phyloP scores from a whole-genome alignment of 495 filamentous ascomycete species.

The Tirmania nivea region DNA sequence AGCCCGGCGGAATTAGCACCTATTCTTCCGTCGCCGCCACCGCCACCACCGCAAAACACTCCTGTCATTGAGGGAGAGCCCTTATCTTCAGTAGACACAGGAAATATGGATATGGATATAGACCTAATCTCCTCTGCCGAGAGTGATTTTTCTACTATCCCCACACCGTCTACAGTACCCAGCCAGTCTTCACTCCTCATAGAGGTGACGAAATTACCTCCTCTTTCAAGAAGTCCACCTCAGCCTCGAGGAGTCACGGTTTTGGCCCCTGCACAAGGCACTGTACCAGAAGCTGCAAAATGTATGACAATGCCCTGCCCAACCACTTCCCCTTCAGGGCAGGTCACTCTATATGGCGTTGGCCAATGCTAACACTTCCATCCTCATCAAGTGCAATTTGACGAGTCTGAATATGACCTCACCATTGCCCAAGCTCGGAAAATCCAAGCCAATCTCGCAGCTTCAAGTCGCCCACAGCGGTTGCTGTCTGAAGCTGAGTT shows the following conservation, averaged over 20 bases:
- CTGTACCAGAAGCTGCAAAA: slow-evolving; percentile 1
- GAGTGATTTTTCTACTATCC: no score
- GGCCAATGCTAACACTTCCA: no score
- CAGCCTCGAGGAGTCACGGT: slow-evolving; percentile 1
- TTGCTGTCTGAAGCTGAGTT: slow-evolving; percentile 47
- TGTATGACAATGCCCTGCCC: slow-evolving; percentile 4
- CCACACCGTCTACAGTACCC: no score
- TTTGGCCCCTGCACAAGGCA: not conserved
- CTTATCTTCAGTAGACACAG: no score
- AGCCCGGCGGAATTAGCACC: not conserved
- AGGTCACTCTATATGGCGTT: no score
- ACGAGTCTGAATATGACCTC: slow-evolving; percentile 59
- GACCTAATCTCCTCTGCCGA: no score
- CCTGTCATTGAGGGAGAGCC: no score
- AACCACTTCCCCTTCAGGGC: not conserved
- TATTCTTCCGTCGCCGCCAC: not conserved
- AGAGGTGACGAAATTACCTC: no score
- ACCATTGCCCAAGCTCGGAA: slow-evolving; percentile 66
- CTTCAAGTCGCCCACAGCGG: slow-evolving; percentile 41
- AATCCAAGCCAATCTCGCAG: slow-evolving; percentile 51
- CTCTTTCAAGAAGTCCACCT: no score
- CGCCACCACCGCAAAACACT: not conserved
- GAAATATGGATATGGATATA: no score
- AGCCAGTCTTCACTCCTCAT: no score
- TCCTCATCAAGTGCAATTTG: slow-evolving; percentile 7